Conservation (phyloP, 148 eudicot genomes). For the Nyssa sinensis region DNA sequence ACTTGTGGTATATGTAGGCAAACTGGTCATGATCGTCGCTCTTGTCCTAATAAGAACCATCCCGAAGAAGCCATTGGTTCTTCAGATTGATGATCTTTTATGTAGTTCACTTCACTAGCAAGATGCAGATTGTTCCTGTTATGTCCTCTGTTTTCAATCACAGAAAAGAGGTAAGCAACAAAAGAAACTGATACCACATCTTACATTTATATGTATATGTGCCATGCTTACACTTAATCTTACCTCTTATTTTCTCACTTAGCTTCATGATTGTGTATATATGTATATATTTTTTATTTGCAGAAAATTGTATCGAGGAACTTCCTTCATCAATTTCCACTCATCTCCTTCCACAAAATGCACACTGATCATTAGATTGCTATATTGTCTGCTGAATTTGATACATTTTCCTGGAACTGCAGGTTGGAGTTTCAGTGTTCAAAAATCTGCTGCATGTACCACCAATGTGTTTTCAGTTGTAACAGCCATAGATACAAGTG, state of each 20-base stretch:
- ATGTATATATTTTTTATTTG: conserved; percentile 8
- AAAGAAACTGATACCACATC: too few relatives aligned
- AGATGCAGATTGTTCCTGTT: conserved; percentile 80
- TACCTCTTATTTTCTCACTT: not conserved
- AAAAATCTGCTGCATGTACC: conserved; percentile 59
- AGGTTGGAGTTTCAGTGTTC: conserved; percentile 72
- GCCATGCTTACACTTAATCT: not conserved
- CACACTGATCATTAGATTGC: not conserved
- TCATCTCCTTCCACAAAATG: too few relatives aligned
- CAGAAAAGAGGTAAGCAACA: conserved; percentile 51
- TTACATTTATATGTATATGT: too few relatives aligned
- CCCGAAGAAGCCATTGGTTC: too few relatives aligned
- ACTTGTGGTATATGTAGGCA: too few relatives aligned
- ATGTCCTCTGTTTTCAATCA: conserved; percentile 57
- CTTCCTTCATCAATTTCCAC: conserved; percentile 81
- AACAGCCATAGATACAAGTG: conserved; percentile 78
- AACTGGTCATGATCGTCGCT: too few relatives aligned
- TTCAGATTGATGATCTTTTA: too few relatives aligned
- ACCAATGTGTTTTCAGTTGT: conserved; percentile 43
- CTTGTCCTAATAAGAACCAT: too few relatives aligned
- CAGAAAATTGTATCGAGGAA: conserved; percentile 80
- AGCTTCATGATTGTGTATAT: not conserved
- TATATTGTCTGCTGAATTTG: too few relatives aligned
- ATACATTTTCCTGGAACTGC: conserved; percentile 11
- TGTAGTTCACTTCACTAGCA: conserved; percentile 76